Conservation (phyloP, 1,284 basidiomycete species). For the Boletus sp. region DNA sequence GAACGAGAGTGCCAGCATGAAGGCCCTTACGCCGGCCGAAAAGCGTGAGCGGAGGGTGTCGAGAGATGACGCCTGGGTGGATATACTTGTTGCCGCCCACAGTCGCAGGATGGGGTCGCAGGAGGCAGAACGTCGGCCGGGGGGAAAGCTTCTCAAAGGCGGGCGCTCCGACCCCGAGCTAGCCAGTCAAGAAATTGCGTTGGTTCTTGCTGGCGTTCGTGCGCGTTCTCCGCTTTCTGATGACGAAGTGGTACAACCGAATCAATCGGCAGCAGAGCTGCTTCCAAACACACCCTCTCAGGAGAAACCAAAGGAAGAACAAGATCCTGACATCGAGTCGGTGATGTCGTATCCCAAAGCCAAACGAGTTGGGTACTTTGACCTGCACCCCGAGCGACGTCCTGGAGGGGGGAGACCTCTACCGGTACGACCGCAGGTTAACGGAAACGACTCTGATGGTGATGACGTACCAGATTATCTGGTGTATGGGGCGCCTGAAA, state of each 20-base stretch:
- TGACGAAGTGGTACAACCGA: constrained; percentile 29
- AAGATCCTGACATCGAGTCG: constrained; percentile 33
- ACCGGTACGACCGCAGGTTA: constrained; percentile 32
- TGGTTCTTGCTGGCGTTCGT: constrained; percentile 63
- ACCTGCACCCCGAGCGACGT: constrained; percentile 56
- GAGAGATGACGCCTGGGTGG: constrained; percentile 76
- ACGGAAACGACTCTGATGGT: constrained; percentile 32
- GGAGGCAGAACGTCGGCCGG: constrained; percentile 44
- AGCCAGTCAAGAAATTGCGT: constrained; percentile 65
- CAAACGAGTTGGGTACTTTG: constrained; percentile 62
- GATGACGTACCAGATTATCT: constrained; percentile 33
- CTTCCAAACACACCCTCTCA: constrained; percentile 8
- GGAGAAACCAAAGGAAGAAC: constrained; percentile 35
- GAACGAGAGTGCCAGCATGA: constrained; percentile 30
- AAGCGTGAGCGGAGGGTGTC: constrained; percentile 53
- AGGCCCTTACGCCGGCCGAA: constrained; percentile 30
- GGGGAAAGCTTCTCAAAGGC: constrained; percentile 31
- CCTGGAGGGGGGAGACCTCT: constrained; percentile 22
- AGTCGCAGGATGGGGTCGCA: constrained; percentile 57
- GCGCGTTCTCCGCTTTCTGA: constrained; percentile 48
- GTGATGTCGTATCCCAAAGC: constrained; percentile 35
- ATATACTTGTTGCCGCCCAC: constrained; percentile 74
- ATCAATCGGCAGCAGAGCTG: constrained; percentile 9
- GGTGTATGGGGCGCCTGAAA: constrained; percentile 31
- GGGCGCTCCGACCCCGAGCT: constrained; percentile 61